Conservation (phyloP, 1,139 yeast species). For the Entelexis paramagnoliae region DNA sequence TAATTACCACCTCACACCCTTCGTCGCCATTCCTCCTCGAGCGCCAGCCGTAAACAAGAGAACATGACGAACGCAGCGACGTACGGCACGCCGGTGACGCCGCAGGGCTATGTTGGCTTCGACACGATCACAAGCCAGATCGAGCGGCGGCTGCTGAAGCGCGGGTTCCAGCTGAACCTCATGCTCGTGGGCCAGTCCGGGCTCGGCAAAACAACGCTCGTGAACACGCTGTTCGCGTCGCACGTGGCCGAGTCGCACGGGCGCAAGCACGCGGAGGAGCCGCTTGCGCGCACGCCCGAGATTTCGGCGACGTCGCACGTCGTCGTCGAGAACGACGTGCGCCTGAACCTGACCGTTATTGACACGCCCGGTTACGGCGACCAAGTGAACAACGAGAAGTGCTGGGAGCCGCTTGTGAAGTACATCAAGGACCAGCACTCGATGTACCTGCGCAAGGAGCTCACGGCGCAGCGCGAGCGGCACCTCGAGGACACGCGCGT, state of each 20-base stretch:
- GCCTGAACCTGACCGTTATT: slow-evolving; percentile 72
- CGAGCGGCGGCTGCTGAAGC: slow-evolving; percentile 78
- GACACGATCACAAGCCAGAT: slow-evolving; percentile 94
- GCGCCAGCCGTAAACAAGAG: neutral
- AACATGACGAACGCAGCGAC: slow-evolving; percentile 4
- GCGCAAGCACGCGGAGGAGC: slow-evolving; percentile 53
- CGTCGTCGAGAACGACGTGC: slow-evolving; percentile 74
- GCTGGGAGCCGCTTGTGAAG: slow-evolving; percentile 92
- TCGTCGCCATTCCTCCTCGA: neutral
- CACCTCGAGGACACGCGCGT: slow-evolving; percentile 82
- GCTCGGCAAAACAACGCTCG: slow-evolving; percentile 81
- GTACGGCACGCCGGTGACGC: slow-evolving; percentile 21
- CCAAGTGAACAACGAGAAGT: slow-evolving; percentile 87
- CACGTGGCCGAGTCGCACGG: slow-evolving; percentile 68
- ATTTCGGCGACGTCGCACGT: slow-evolving; percentile 63
- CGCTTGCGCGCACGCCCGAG: slow-evolving; percentile 80
- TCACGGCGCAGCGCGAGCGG: slow-evolving; percentile 89
- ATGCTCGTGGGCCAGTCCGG: slow-evolving; percentile 94
- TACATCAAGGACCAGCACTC: slow-evolving; percentile 96
- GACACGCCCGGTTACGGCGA: slow-evolving; percentile 99
- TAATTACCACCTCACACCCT: neutral
- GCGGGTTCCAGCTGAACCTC: slow-evolving; percentile 88
- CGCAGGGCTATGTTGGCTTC: slow-evolving; percentile 66
- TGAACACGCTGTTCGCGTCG: slow-evolving; percentile 82
- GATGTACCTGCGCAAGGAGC: slow-evolving; percentile 82